Percentiles rank a stretch among this genome's conserved stretches.
Evolutionary conservation across 371 early-diverging fungal species (phyloP).

Genomic region (Chytridium lagenaria): DNA sequence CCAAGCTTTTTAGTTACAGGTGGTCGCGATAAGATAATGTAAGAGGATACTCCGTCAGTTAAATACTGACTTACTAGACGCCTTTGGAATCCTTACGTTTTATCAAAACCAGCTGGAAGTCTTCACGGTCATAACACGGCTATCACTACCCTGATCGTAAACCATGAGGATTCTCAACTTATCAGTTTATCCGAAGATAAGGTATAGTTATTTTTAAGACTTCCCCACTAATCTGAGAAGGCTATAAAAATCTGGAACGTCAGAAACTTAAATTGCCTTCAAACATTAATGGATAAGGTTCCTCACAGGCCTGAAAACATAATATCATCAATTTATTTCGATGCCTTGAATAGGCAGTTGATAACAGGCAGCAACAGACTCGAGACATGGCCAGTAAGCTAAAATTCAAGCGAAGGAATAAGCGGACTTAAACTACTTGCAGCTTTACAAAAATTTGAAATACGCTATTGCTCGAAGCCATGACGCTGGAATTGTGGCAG

Average conservation of each 20-base stretch:
- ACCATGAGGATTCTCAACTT: slow-evolving; percentile 60
- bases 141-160: slow-evolving; percentile 53
- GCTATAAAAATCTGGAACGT: slow-evolving; percentile 64
- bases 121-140: slow-evolving; percentile 57
- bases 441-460: slow-evolving; percentile 55
- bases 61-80: slow-evolving; percentile 43
- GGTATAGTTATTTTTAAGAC: slow-evolving; percentile 24
- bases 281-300: slow-evolving; percentile 59
- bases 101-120: slow-evolving; percentile 63
- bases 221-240: slow-evolving; percentile 23
- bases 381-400: slow-evolving; percentile 55
- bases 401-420: background rate
- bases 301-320: slow-evolving; percentile 61
- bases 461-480: slow-evolving; percentile 52
- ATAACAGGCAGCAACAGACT: slow-evolving; percentile 58
- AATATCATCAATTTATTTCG: slow-evolving; percentile 57
- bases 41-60: slow-evolving; percentile 17
- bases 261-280: slow-evolving; percentile 58
- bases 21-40: slow-evolving; percentile 62
- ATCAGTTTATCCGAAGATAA: slow-evolving; percentile 62
- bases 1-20: slow-evolving; percentile 66
- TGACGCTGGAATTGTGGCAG: slow-evolving; percentile 55
- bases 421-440: background rate
- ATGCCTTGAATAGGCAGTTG: slow-evolving; percentile 50
- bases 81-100: slow-evolving; percentile 66